A percentile compares a stretch with the other conserved stretches of the same genome.
phyloP scores from a whole-genome alignment of 2,329 filamentous ascomycete species.

The Ceratocystis smalleyi region DNA sequence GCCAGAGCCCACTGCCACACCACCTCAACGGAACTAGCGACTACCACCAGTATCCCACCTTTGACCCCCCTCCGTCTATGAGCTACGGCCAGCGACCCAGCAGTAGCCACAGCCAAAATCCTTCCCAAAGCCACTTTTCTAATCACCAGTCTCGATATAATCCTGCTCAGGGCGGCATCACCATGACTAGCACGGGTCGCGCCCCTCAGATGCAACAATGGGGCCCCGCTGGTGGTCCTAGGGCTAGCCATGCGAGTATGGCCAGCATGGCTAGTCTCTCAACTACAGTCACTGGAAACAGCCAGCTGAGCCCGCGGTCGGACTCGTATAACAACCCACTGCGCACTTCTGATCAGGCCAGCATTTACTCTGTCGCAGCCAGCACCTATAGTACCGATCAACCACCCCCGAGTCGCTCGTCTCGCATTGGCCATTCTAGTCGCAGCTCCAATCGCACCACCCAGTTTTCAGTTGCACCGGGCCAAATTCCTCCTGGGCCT shows the following conservation, averaged over 20 bases:
- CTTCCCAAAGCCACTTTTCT: background rate
- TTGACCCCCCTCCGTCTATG: slow-evolving; percentile 39
- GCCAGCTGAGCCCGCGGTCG: slow-evolving; percentile 32
- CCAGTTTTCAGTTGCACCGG: slow-evolving; percentile 36
- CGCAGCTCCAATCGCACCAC: slow-evolving; percentile 43
- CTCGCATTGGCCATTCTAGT: slow-evolving; percentile 37
- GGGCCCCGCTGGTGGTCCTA: slow-evolving; percentile 34
- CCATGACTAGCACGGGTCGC: slow-evolving; percentile 56
- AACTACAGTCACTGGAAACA: slow-evolving; percentile 44
- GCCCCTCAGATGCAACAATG: slow-evolving; percentile 65
- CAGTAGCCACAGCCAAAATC: slow-evolving; percentile 33
- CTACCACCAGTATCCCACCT: slow-evolving; percentile 77
- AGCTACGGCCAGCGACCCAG: slow-evolving; percentile 23
- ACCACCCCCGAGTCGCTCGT: slow-evolving; percentile 30
- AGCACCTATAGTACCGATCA: slow-evolving; percentile 11
- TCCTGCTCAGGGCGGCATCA: slow-evolving; percentile 45
- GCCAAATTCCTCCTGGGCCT: slow-evolving; percentile 33
- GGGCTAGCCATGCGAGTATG: slow-evolving; percentile 39
- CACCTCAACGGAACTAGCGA: slow-evolving; percentile 71
- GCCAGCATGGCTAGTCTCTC: slow-evolving; percentile 30
- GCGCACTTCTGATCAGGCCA: slow-evolving; percentile 41
- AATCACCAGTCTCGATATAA: slow-evolving; percentile 22
- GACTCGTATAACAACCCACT: slow-evolving; percentile 34
- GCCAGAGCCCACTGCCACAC: slow-evolving; percentile 63
- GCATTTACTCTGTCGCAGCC: slow-evolving; percentile 24